Conservation (phyloP, 495 filamentous ascomycete genomes). For the Neohortaea acidophila region DNA sequence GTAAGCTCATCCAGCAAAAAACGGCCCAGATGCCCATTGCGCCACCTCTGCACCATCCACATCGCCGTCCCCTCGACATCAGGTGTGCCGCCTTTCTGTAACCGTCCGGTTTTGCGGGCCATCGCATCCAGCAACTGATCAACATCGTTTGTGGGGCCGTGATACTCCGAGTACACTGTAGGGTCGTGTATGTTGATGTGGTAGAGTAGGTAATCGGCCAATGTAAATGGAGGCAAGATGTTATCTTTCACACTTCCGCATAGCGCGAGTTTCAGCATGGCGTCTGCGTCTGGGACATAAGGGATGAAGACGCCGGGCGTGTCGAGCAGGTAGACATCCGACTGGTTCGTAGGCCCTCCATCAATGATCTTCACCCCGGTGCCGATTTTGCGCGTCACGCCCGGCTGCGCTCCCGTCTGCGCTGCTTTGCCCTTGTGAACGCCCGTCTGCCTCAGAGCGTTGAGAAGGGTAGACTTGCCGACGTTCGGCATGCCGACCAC, state of each 20-base stretch:
- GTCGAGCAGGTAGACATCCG: constrained; percentile 52
- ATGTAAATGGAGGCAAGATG: constrained; percentile 52
- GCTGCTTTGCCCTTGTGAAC: constrained; percentile 61
- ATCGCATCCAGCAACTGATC: constrained; percentile 48
- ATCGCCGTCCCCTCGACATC: constrained; percentile 61
- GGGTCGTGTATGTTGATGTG: constrained; percentile 51
- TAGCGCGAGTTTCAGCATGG: constrained; percentile 84
- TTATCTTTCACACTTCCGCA: constrained; percentile 85
- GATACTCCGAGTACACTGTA: constrained; percentile 46
- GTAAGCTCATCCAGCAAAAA: constrained; percentile 70
- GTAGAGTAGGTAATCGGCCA: constrained; percentile 84
- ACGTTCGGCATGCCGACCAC: constrained; percentile 97
- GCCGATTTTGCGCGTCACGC: constrained; percentile 72
- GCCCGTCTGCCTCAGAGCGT: constrained; percentile 58
- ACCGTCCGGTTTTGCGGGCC: constrained; percentile 56
- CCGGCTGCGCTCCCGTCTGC: constrained; percentile 70
- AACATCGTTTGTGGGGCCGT: constrained; percentile 68
- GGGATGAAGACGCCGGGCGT: constrained; percentile 86
- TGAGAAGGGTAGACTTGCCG: constrained; percentile 81
- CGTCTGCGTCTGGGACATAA: constrained; percentile 65
- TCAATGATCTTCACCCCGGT: constrained; percentile 66
- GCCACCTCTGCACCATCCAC: constrained; percentile 75
- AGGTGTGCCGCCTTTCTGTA: constrained; percentile 57
- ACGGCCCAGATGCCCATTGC: constrained; percentile 55
- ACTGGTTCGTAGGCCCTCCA: constrained; percentile 22